Conservation (phyloP, 1,139 yeast species). For the Saccharomyces hybrid region DNA sequence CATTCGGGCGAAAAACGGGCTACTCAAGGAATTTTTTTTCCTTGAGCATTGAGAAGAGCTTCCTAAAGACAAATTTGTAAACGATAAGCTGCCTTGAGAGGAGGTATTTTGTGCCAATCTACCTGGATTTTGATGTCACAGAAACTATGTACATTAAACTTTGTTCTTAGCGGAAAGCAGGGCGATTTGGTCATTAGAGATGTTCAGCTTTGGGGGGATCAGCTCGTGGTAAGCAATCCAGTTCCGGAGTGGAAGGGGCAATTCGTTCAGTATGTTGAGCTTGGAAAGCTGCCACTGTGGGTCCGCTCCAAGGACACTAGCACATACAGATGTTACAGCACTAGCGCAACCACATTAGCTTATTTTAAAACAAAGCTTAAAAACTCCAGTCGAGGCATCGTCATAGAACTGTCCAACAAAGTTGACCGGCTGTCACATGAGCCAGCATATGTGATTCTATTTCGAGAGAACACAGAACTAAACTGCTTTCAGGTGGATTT, state of each 20-base stretch:
- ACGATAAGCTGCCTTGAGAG: not conserved
- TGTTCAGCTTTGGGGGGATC: slow-evolving; percentile 23
- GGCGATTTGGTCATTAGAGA: slow-evolving; percentile 22
- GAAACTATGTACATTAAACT: slow-evolving; percentile 13
- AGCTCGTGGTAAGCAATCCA: slow-evolving; percentile 2
- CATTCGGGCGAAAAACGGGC: not conserved
- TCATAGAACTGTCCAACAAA: slow-evolving; percentile 10
- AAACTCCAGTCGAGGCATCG: slow-evolving; percentile 22
- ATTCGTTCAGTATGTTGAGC: slow-evolving; percentile 21
- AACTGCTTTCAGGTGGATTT: not conserved
- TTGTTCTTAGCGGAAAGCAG: slow-evolving; percentile 17
- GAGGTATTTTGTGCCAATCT: not conserved
- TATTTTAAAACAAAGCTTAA: slow-evolving; percentile 25
- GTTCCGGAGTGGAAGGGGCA: slow-evolving; percentile 10
- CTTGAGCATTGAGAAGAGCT: not conserved
- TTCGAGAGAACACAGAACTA: not conserved
- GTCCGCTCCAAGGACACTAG: slow-evolving; percentile 8
- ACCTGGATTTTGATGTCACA: slow-evolving; percentile 4
- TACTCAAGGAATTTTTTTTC: not conserved
- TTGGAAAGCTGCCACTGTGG: slow-evolving; percentile 28
- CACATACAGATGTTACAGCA: slow-evolving; percentile 17
- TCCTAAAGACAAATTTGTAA: not conserved
- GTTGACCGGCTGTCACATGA: not conserved
- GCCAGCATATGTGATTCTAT: not conserved
- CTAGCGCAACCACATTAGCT: slow-evolving; percentile 22